Evolutionary conservation across 768 basidiomycete genomes (phyloP).

Genomic region (Baorangia bicolor): DNA sequence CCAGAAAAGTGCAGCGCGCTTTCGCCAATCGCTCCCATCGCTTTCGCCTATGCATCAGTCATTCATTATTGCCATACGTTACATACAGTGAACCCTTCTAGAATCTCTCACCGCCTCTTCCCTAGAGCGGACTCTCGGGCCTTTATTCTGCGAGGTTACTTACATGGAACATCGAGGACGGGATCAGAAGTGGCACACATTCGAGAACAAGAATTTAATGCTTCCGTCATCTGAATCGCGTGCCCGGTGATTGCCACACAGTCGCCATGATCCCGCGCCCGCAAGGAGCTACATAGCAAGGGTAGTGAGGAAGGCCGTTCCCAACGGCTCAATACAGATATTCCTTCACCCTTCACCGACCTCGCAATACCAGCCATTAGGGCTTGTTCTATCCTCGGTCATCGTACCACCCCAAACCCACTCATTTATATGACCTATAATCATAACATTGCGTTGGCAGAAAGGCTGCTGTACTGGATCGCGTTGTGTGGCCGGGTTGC

Average conservation of each 20-base stretch:
- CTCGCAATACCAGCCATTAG: not conserved
- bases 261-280: not conserved
- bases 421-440: not conserved
- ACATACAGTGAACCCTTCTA: not conserved
- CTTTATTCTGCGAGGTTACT: not conserved
- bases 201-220: not conserved
- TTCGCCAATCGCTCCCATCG: not conserved
- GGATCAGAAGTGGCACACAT: no score
- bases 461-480: no score
- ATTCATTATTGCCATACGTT: not conserved
- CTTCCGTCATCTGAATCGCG: not conserved
- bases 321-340: not conserved
- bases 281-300: not conserved
- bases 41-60: not conserved
- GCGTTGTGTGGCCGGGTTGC: not conserved
- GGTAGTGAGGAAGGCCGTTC: not conserved
- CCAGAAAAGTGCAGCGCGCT: not conserved
- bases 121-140: not conserved
- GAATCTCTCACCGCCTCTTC: not conserved
- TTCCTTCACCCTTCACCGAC: not conserved
- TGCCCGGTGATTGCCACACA: not conserved
- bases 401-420: no score
- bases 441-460: no score
- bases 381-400: not conserved
- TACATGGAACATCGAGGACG: not conserved